Base-by-base conservation (phyloP, 768 basidiomycete genomes). In the Rubroboletus satanas region DNA sequence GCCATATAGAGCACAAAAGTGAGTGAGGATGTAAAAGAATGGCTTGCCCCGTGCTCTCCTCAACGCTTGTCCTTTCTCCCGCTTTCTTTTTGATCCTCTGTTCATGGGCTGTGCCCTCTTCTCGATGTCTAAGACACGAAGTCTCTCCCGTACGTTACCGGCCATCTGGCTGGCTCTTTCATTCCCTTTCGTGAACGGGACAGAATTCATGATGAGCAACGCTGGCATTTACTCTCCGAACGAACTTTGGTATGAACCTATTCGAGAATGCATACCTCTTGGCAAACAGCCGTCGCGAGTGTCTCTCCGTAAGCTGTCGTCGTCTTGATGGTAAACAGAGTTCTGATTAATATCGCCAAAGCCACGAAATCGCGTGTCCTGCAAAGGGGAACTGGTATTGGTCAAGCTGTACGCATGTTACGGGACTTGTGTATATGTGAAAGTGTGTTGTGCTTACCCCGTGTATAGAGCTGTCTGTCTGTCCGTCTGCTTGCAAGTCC, bases 201-300 rank as follows among this genome's bases (percentile, higher is more conserved):
- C 46, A 35, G 26, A 26, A 26, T 33, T 54, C 33, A 45, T 44
- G 50, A 41, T 18, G 47, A 58, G 43, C 47, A 45, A 49, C 14
- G 37, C 56, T 42, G 51, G 53, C 18, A 56, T 46, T 60, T 64
- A 59, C 44, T 49, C 56, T 10, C 36, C 28, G 28, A 51, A 62
- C 49, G 62, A 54, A 58, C 41, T 55, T 26, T 62, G 59, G 63
- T 57, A 59, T 43, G 52, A 56, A 45, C 49, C 54, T 14, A 47
- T 59, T 29, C 49, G 7, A 10, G 38, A 41, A 15, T 63, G 59
- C 45, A 51, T 58, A 18, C 55, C 49, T 46, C 43, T 51, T n/a
- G 52, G 49, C 7, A 56, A 45, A 14, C 39, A 36, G 21, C 17
- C 55, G 9, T 44, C 29, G 23, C 55, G 18, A 21, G 33, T 17